Percentiles rank a stretch among this genome's conserved stretches.
phyloP scores from a whole-genome alignment of 306 rosid genomes.

The Vigna trinervia region DNA sequence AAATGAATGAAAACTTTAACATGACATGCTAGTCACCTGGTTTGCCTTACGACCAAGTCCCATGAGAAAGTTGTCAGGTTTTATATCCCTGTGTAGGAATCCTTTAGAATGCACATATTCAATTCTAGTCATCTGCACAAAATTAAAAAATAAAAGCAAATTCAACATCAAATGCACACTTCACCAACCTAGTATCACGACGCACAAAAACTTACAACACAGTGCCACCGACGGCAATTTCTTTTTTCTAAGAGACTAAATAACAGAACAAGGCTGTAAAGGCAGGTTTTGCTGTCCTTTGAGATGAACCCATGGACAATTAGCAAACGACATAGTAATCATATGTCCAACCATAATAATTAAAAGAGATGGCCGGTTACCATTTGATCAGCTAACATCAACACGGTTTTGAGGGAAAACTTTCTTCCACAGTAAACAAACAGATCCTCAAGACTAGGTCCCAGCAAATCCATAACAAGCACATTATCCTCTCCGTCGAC shows the following conservation, averaged over 20 bases:
- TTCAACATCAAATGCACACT: background rate
- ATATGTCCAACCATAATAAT: background rate
- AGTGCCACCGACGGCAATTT: background rate
- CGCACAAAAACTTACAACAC: constrained; percentile 1
- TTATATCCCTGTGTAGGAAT: constrained; percentile 87
- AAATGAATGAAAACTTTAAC: background rate
- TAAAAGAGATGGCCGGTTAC: constrained; percentile 33
- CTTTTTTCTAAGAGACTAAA: constrained; percentile 7
- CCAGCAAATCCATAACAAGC: constrained; percentile 67
- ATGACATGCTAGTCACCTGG: constrained; percentile 62
- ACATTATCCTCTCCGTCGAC: constrained; percentile 61
- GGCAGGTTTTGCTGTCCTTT: background rate
- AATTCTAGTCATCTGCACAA: constrained; percentile 76
- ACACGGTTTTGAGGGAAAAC: constrained; percentile 60
- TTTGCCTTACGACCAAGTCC: constrained; percentile 99
- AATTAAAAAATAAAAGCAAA: background rate
- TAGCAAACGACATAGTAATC: background rate
- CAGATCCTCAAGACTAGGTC: constrained; percentile 72
- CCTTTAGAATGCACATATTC: constrained; percentile 98
- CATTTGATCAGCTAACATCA: constrained; percentile 75
- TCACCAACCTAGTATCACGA: background rate
- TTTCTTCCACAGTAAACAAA: constrained; percentile 70
- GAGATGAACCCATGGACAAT: background rate
- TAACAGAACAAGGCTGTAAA: background rate
- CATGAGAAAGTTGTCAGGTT: constrained; percentile 99